phyloP scores from a whole-genome alignment of 495 filamentous ascomycete genomes.

The Staphylotrichum longicolle region DNA sequence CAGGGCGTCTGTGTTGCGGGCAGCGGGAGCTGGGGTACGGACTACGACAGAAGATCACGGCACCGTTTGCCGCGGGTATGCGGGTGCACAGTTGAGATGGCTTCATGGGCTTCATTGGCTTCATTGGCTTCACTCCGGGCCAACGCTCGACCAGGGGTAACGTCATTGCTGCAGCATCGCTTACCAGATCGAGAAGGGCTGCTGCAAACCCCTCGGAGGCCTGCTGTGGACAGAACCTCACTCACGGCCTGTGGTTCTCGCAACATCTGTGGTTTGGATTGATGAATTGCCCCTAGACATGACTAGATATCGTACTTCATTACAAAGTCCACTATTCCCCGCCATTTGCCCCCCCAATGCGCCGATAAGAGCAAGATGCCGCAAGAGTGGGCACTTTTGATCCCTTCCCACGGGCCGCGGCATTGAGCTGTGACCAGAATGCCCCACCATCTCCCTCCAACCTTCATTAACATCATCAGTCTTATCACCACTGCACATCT shows the following conservation, averaged over 20 bases:
- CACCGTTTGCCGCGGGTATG: slow-evolving; percentile 2
- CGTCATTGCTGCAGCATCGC: slow-evolving; percentile 35
- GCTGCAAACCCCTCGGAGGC: not conserved
- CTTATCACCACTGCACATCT: not conserved
- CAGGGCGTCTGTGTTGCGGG: not conserved
- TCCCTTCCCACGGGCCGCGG: not conserved
- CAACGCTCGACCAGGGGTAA: not conserved
- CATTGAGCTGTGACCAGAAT: not conserved
- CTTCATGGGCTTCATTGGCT: too few species aligned
- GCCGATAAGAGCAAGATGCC: not conserved
- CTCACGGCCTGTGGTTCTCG: not conserved
- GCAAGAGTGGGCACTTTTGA: not conserved
- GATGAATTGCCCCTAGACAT: not conserved
- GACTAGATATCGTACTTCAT: too few species aligned
- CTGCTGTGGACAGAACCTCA: too few species aligned
- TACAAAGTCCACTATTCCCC: too few species aligned
- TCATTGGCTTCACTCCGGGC: slow-evolving; percentile 14
- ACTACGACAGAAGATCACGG: slow-evolving; percentile 3
- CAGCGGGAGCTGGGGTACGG: not conserved
- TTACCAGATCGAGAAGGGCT: slow-evolving; percentile 18
- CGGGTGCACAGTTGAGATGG: not conserved
- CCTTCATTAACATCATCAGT: not conserved
- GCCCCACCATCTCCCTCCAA: not conserved
- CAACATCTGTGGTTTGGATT: not conserved
- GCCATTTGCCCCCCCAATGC: too few species aligned